These are phyloP conservation scores for Davidsoniella neocaledoniae DNA, from an alignment of 2,329 filamentous ascomycete species.

Conservation along the genomic window DNA sequence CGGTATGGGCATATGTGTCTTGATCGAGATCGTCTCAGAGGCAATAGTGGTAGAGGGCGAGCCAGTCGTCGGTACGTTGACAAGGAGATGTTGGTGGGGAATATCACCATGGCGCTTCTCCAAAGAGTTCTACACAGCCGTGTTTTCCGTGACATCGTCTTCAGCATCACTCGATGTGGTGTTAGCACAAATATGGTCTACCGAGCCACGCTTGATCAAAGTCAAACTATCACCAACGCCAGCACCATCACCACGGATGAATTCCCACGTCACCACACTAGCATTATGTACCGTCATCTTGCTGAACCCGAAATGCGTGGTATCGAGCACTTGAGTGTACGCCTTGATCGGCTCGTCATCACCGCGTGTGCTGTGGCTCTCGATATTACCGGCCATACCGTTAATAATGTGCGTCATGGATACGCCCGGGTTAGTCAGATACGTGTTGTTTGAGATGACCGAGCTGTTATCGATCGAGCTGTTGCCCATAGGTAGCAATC, in stretches of 20 bases:
- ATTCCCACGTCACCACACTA: conserved; percentile 27
- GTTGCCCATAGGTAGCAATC: conserved; percentile 14
- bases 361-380: conserved; percentile 27
- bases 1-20: no score
- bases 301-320: conserved; percentile 30
- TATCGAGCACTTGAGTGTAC: conserved; percentile 27
- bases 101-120: no score
- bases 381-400: conserved; percentile 36
- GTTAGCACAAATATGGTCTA: no score
- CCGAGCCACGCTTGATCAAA: conserved; percentile 8
- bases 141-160: no score
- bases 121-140: no score
- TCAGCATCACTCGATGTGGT: no score
- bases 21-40: no score
- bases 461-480: conserved; percentile 24
- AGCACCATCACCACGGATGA: conserved; percentile 25
- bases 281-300: conserved; percentile 21
- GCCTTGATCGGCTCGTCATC: conserved; percentile 22
- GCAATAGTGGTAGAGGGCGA: no score
- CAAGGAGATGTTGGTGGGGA: no score
- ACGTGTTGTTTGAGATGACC: conserved; percentile 31
- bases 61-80: no score
- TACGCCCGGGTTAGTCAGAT: conserved; percentile 27
- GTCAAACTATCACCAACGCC: conserved; percentile 23
- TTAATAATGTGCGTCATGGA: conserved; percentile 34